phyloP scores from a whole-genome alignment of 306 rosid species.

The Trifolium subterraneum region DNA sequence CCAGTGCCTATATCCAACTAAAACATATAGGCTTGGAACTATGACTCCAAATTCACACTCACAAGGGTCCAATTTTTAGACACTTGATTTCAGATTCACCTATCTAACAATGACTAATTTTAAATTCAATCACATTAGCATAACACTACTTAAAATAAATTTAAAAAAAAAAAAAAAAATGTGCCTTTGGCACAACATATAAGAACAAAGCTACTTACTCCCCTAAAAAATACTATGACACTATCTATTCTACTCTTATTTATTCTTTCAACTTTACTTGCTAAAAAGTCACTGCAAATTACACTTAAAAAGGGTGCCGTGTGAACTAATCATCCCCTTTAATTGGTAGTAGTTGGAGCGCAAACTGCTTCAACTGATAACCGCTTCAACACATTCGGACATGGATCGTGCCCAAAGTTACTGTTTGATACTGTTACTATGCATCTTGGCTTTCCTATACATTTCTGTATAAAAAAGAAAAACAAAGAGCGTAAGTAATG shows the following conservation, averaged over 20 bases:
- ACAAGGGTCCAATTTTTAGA: constrained; percentile 61
- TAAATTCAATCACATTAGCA: constrained; percentile 34
- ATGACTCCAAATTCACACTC: constrained; percentile 56
- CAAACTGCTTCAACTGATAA: constrained; percentile 95
- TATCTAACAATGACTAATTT: constrained; percentile 47
- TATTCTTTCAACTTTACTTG: constrained; percentile 50
- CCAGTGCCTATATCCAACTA: constrained; percentile 71
- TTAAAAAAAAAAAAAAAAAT: constrained; percentile 40
- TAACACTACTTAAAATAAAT: constrained; percentile 35
- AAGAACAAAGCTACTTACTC: constrained; percentile 41
- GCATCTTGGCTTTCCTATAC: constrained; percentile 83
- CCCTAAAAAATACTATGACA: constrained; percentile 43
- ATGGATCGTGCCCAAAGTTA: constrained; percentile 88
- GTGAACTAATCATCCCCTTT: constrained; percentile 55
- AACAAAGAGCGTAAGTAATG: constrained; percentile 20
- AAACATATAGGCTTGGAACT: constrained; percentile 71
- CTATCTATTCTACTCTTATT: constrained; percentile 46
- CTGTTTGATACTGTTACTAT: constrained; percentile 82
- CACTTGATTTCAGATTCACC: constrained; percentile 58
- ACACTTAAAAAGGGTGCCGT: constrained; percentile 29
- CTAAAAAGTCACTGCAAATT: constrained; percentile 48
- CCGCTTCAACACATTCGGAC: constrained; percentile 94
- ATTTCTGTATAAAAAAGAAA: constrained; percentile 64
- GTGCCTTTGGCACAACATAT: constrained; percentile 67
- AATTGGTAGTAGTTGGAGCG: constrained; percentile 54